Conservation (phyloP, 1,284 basidiomycete genomes). For the Trichosporon ovoides region DNA sequence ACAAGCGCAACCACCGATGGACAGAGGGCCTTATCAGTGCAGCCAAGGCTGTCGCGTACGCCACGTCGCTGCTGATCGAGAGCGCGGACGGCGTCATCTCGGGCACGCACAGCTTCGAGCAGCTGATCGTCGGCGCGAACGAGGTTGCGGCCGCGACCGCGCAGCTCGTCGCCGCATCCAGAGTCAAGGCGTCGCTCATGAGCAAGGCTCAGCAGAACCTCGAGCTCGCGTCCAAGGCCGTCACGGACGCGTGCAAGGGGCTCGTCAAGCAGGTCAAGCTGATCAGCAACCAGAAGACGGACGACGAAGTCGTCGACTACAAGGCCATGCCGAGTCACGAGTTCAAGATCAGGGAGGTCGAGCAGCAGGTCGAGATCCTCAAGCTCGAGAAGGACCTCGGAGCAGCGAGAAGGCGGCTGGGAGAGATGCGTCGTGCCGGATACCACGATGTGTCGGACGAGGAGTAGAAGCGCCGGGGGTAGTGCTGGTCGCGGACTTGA, state of each 20-base stretch:
- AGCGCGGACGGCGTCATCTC: slow-evolving; percentile 95
- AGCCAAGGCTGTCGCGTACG: slow-evolving; percentile 94
- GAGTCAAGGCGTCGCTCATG: slow-evolving; percentile 98
- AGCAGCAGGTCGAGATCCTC: slow-evolving; percentile 96
- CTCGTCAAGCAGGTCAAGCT: slow-evolving; percentile 96
- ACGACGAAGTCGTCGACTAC: slow-evolving; percentile 82
- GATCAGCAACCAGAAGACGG: slow-evolving; percentile 73
- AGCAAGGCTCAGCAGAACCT: slow-evolving; percentile 95
- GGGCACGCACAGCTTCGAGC: slow-evolving; percentile 93
- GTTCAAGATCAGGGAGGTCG: slow-evolving; percentile 98
- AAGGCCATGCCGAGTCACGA: slow-evolving; percentile 87
- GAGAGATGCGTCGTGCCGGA: slow-evolving; percentile 83
- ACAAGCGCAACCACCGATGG: slow-evolving; percentile 99
- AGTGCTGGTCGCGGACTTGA: neutral
- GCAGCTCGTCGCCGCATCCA: slow-evolving; percentile 94
- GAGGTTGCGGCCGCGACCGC: slow-evolving; percentile 96
- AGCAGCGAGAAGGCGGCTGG: slow-evolving; percentile 75
- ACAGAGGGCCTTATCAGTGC: slow-evolving; percentile 98
- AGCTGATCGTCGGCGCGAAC: slow-evolving; percentile 98
- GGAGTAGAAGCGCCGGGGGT: slow-evolving; percentile 21
- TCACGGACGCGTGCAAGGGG: slow-evolving; percentile 97
- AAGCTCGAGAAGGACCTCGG: slow-evolving; percentile 93
- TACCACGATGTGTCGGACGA: slow-evolving; percentile 49
- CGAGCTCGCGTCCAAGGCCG: slow-evolving; percentile 93
- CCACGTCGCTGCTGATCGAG: slow-evolving; percentile 95